Conservation (phyloP, 305 asterid species). For the Solanum hybrid region DNA sequence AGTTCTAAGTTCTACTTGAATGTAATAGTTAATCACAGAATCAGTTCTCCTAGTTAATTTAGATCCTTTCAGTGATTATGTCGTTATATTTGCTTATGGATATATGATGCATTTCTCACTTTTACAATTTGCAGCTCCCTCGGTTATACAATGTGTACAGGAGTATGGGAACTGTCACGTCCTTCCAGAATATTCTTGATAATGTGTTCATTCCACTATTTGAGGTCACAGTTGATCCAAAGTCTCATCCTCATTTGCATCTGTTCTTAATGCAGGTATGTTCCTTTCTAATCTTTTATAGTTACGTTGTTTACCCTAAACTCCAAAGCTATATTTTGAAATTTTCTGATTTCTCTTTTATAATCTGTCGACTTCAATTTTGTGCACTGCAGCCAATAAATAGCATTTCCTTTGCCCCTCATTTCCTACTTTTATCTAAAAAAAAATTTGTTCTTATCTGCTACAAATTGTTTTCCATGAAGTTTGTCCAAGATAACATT, state of each 20-base stretch:
- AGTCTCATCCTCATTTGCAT: slow-evolving; percentile 89
- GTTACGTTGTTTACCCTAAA: background rate
- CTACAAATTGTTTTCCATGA: background rate
- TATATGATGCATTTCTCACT: slow-evolving; percentile 9
- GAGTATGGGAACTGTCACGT: slow-evolving; percentile 89
- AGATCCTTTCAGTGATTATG: background rate
- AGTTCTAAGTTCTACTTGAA: background rate
- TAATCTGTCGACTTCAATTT: background rate
- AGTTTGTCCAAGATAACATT: background rate
- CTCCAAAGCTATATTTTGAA: background rate
- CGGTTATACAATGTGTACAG: slow-evolving; percentile 81
- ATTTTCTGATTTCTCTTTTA: background rate
- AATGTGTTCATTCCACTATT: slow-evolving; percentile 89
- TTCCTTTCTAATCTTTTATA: background rate
- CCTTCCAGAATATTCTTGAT: slow-evolving; percentile 83
- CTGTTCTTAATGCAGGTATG: slow-evolving; percentile 73
- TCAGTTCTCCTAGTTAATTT: background rate
- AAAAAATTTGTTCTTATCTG: background rate
- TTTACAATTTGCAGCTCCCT: slow-evolving; percentile 68
- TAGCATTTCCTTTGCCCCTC: background rate
- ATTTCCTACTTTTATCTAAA: background rate
- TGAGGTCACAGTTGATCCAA: slow-evolving; percentile 85
- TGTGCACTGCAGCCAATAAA: background rate
- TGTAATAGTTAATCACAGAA: background rate
- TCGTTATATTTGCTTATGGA: background rate